Evolutionary conservation across 805 yeast genomes (phyloP).

Genomic region (Lipomyces lipofer): DNA sequence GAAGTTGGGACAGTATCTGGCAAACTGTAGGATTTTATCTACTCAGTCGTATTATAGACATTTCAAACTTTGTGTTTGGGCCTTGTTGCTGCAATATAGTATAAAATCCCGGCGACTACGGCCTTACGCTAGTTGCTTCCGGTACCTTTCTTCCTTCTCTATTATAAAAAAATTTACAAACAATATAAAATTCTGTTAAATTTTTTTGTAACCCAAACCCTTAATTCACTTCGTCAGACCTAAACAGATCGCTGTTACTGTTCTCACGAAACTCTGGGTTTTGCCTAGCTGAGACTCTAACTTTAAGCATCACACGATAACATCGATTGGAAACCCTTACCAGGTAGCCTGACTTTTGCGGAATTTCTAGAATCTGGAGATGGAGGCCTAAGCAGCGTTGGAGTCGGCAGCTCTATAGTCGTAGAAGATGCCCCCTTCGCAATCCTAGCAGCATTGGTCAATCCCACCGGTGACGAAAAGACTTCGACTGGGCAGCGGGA

Average conservation of each 20-base stretch:
- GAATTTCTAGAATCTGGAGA: background rate
- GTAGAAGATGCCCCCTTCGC: background rate
- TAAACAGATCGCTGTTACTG: background rate
- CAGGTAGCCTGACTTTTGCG: background rate
- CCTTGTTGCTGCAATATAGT: background rate
- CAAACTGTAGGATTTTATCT: background rate
- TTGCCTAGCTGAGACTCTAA: background rate
- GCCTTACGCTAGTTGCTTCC: background rate
- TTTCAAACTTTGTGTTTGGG: background rate
- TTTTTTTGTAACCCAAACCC: background rate
- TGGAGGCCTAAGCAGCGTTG: background rate
- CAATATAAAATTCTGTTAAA: background rate
- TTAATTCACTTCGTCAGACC: background rate
- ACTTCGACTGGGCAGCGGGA: background rate
- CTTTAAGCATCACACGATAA: too few relatives aligned
- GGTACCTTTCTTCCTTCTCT: background rate
- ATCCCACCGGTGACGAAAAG: background rate
- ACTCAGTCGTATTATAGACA: background rate
- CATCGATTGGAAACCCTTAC: background rate
- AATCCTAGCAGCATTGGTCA: background rate
- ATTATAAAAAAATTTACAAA: background rate
- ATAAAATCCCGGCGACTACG: background rate
- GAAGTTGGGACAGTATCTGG: background rate
- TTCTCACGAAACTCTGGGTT: background rate
- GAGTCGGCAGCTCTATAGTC: background rate